Base-by-base conservation (phyloP, 2,329 filamentous ascomycete genomes). In the Clarireedia monteithiana region DNA sequence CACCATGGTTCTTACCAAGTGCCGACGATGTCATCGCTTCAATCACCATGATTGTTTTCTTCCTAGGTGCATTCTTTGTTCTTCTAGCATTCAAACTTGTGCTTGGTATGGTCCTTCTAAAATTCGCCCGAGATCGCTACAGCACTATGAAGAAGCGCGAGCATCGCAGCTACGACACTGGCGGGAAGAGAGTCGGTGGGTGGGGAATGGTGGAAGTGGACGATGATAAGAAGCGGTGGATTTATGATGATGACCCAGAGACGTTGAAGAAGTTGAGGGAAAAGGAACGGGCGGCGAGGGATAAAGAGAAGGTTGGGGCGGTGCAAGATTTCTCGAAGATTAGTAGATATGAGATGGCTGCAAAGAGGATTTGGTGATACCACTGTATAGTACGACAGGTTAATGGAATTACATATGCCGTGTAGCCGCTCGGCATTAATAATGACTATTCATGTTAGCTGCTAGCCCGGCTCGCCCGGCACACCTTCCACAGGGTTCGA, bases 311-410 rank as follows among this genome's bases (percentile, higher is more conserved):
- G 58, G 73, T 77, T 38, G 74, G 74, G 52, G 78, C 47, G 7
- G 78, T 55, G 17, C 79, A 81, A 52, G 83, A 81, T 69, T 82
- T 83, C 71, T 87, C 78, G 66, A 83, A 74, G 69, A 89, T 84
- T 60, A 83, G 78, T 64, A 79, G 94, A 65, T 99, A 96, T 74
- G 90, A 91, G 68, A 96, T 97, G 94, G 86, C 91, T 64, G 89
- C 90, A 0, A 97, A 96, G 78, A 81, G 94, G 69, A 99, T 99
- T 65, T 99, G 94, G 94, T 97, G 14, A 53, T 23, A 14, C 30
- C 12, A 9, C 7, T 4, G 15, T 4, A 15, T 20, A 4, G 30
- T n/a, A 48, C 20, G 5, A 6, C 38, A 23, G 23, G 12, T 34
- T 5, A 39, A 38, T 53, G 12, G 23, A 26, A 5, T 15, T 48